Percentiles rank a stretch among this genome's conserved stretches.
These are phyloP conservation scores for Carnegiea gigantea DNA, from an alignment of 179 eudicot species.

Conservation along the genomic window DNA sequence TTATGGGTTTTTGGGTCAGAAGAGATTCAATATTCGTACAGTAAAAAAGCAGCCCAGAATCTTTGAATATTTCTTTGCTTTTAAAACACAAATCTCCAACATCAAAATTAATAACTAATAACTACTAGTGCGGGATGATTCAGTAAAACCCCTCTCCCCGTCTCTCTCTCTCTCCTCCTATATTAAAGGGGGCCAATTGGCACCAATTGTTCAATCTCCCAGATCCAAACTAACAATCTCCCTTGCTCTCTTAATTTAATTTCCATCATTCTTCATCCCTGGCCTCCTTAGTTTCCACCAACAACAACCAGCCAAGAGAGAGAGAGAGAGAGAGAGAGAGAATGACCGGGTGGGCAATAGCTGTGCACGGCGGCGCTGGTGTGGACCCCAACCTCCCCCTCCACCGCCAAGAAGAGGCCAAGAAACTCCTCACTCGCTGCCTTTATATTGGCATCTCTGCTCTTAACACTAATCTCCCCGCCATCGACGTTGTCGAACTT, in stretches of 20 bases:
- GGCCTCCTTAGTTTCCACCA: too few species aligned
- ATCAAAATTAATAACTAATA: too few species aligned
- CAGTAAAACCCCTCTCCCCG: neutral
- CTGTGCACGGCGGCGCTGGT: constrained; percentile 92
- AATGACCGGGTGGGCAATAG: constrained; percentile 88
- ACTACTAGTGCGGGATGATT: neutral
- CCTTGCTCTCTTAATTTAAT: too few species aligned
- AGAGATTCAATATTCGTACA: neutral
- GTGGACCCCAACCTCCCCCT: constrained; percentile 77
- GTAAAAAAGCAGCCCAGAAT: neutral
- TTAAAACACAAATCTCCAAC: too few species aligned
- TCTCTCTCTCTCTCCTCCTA: neutral
- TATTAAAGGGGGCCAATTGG: neutral
- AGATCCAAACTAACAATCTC: too few species aligned
- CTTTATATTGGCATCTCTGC: constrained; percentile 67
- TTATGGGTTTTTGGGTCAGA: neutral
- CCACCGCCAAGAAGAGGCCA: constrained; percentile 69
- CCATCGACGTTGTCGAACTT: constrained; percentile 85
- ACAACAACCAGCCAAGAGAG: neutral
- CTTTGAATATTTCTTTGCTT: neutral
- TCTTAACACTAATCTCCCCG: constrained; percentile 57
- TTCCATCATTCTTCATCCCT: neutral
- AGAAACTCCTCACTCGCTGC: constrained; percentile 64
- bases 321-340: neutral
- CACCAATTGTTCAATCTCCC: neutral